phyloP scores from a whole-genome alignment of 768 basidiomycete genomes.

The Auriscalpium vulgare region DNA sequence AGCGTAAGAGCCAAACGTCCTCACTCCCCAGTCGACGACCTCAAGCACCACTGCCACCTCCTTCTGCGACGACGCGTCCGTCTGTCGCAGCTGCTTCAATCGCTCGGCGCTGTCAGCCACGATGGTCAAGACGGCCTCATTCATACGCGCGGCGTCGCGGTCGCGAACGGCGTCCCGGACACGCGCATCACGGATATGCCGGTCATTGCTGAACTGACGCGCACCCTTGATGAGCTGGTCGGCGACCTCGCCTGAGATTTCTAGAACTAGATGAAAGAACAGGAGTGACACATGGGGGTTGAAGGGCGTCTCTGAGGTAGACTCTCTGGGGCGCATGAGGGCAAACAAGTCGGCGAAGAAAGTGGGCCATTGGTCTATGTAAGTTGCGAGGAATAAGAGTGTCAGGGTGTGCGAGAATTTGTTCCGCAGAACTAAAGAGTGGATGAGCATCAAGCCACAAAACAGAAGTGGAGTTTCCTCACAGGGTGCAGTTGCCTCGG shows the following conservation, averaged over 20 bases:
- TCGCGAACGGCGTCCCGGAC: slow-evolving; percentile 89
- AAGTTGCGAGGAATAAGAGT: slow-evolving; percentile 82
- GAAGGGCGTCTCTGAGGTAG: slow-evolving; percentile 48
- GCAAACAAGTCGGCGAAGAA: slow-evolving; percentile 77
- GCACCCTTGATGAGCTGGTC: slow-evolving; percentile 92
- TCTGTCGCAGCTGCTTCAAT: slow-evolving; percentile 46
- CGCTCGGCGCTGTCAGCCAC: slow-evolving; percentile 62
- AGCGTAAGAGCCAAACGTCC: slow-evolving; percentile 89
- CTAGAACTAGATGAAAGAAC: slow-evolving; percentile 85
- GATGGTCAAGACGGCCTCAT: slow-evolving; percentile 80
- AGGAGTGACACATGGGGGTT: slow-evolving; percentile 84
- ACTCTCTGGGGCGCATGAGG: slow-evolving; percentile 57
- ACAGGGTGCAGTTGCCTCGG: slow-evolving; percentile 80
- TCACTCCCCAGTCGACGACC: slow-evolving; percentile 85
- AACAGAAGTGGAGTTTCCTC: slow-evolving; percentile 27
- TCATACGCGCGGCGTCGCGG: slow-evolving; percentile 78
- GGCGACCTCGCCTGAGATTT: slow-evolving; percentile 96
- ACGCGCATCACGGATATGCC: slow-evolving; percentile 74
- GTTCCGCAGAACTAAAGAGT: slow-evolving; percentile 71
- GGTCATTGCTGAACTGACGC: slow-evolving; percentile 55
- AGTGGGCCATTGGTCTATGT: slow-evolving; percentile 76
- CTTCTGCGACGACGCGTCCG: slow-evolving; percentile 36
- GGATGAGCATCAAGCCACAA: slow-evolving; percentile 7
- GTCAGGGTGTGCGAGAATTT: slow-evolving; percentile 91
- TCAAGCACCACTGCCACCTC: slow-evolving; percentile 59